Evolutionary conservation across 2,329 filamentous ascomycete genomes (phyloP).

Genomic region (Colletotrichum spinosum): DNA sequence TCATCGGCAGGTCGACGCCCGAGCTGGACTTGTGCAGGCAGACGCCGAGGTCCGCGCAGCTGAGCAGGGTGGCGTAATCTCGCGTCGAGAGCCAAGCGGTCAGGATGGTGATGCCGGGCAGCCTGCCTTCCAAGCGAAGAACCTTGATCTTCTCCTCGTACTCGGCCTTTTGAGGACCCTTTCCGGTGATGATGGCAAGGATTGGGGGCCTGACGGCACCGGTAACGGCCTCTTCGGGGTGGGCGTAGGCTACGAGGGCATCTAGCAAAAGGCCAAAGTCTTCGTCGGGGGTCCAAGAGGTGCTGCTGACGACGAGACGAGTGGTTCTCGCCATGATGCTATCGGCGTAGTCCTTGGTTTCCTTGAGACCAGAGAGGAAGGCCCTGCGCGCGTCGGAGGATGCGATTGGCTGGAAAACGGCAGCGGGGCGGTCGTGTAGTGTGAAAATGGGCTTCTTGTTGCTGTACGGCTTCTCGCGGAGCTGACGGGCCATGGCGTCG

Average conservation of each 20-base stretch:
- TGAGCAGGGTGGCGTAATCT: conserved; percentile 87
- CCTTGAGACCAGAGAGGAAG: conserved; percentile 75
- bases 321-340: conserved; percentile 69
- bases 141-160: conserved; percentile 76
- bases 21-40: conserved; percentile 94
- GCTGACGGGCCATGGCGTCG: conserved; percentile 83
- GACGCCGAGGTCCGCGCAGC: conserved; percentile 88
- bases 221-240: conserved; percentile 53
- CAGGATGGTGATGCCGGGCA: conserved; percentile 77
- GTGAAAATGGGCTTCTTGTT: conserved; percentile 75
- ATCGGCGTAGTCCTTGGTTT: conserved; percentile 70
- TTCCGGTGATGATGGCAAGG: conserved; percentile 93
- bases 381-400: conserved; percentile 55
- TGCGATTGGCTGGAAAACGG: conserved; percentile 80
- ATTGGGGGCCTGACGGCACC: conserved; percentile 57
- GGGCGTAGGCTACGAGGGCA: conserved; percentile 81
- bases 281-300: conserved; percentile 97
- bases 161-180: conserved; percentile 83
- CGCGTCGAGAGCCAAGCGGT: conserved; percentile 88
- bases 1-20: conserved; percentile 97
- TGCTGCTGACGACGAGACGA: conserved; percentile 87
- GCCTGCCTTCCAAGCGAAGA: conserved; percentile 70
- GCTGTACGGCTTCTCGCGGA: conserved; percentile 72
- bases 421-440: conserved; percentile 87
- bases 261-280: conserved; percentile 91